Base-by-base conservation (phyloP, 2,329 filamentous ascomycete genomes). In the Pseudocercospora macadamiae region DNA sequence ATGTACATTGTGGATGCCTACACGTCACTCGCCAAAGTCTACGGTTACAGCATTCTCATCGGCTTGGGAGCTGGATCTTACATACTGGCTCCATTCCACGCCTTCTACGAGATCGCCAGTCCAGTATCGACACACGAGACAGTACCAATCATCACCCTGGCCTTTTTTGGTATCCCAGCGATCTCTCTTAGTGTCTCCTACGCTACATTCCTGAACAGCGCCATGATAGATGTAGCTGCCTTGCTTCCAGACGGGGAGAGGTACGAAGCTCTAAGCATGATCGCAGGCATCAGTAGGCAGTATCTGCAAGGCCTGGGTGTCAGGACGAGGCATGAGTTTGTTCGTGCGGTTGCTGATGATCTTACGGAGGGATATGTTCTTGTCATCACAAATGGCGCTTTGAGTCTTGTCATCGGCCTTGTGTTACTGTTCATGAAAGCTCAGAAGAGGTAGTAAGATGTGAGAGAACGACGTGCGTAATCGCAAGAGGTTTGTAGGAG, bases 21-120 rank as follows among this genome's bases (percentile, higher is more conserved):
- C 21, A 61, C 59, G n/a, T 39, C 45, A 4, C 57, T 19, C 6
- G 54, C 55, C 36, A 61, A 26, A 10, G 32, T 63, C 25, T 63
- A 63, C 39, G 58, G 58, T 10, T 61, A 55, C 44, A 48, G 36
- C 4, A 56, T 61, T 12, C 42, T 63, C 9, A 53, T 63, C 23
- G 61, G 58, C 21, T 16, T 53, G 2, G 61, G 61, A 12, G 52
- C 55, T 21, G 61, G 61, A 9, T 34, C 42, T 9, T 55, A 47
- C 26, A 45, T 57, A 9, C 57, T 60, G 34, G 57, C 53, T 42
- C 57, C 58, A 5, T 55, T 55, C 44, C 52, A 49, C 23, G 58
- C 49, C 9, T 57, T 47, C 19, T 45, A 47, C 26, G 26, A 49
- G 19, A 14, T 57, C 14, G 51, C 53, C 12, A 44, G 51, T 12